Conservation (phyloP, 177 flowering plant species). For the Tripterygium wilfordii region DNA sequence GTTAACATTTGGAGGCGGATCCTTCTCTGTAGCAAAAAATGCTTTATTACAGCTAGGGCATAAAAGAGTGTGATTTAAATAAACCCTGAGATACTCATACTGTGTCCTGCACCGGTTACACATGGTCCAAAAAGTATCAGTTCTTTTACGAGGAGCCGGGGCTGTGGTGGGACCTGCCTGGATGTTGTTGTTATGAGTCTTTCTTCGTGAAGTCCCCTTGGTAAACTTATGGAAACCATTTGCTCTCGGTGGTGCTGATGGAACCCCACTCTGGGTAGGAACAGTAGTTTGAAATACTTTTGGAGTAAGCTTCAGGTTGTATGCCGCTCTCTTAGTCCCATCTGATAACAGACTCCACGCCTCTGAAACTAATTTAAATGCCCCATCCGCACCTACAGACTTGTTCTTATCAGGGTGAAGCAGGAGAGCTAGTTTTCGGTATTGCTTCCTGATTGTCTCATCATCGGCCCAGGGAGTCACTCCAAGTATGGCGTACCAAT, state of each 20-base stretch:
- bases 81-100: conserved; percentile 67
- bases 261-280: conserved; percentile 20
- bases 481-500: conserved; percentile 39
- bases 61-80: conserved; percentile 66
- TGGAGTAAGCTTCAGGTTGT: conserved; percentile 38
- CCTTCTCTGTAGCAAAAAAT: conserved; percentile 59
- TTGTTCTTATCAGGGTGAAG: conserved; percentile 96
- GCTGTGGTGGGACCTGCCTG: conserved; percentile 13
- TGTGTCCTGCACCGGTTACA: conserved; percentile 71
- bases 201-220: conserved; percentile 19
- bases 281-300: conserved; percentile 18
- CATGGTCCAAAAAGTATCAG: conserved; percentile 75
- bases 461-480: conserved; percentile 55
- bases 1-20: conserved; percentile 45
- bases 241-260: conserved; percentile 26
- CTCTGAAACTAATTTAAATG: conserved; percentile 77
- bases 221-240: conserved; percentile 34
- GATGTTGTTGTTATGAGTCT: conserved; percentile 17
- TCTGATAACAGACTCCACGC: conserved; percentile 86
- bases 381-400: conserved; percentile 76
- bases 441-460: conserved; percentile 57
- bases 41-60: conserved; percentile 70
- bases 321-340: conserved; percentile 43
- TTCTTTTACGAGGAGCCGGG: conserved; percentile 20
- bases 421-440: conserved; percentile 60